phyloP scores from a whole-genome alignment of 2,329 filamentous ascomycete genomes.

The Calycina herbarum region DNA sequence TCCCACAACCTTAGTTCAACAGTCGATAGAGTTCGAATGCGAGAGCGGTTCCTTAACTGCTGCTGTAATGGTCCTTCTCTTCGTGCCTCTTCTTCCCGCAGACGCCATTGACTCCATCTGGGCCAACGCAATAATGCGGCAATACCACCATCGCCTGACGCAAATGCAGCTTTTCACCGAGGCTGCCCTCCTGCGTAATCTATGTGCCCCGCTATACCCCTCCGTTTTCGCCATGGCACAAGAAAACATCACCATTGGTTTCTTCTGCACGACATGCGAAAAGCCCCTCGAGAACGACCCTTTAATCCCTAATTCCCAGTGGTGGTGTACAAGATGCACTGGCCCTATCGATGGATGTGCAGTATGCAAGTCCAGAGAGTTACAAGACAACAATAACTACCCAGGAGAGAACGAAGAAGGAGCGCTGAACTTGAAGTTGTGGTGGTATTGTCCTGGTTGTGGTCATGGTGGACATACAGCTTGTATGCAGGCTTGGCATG shows the following conservation, averaged over 20 bases:
- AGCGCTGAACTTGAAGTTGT: constrained; percentile 37
- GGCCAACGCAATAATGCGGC: constrained; percentile 56
- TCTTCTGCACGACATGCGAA: constrained; percentile 56
- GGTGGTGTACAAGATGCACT: constrained; percentile 62
- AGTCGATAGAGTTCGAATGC: constrained; percentile 57
- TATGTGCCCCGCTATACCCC: constrained; percentile 55
- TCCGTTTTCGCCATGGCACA: constrained; percentile 55
- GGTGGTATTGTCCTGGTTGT: constrained; percentile 66
- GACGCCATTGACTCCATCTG: constrained; percentile 56
- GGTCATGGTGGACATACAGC: constrained; percentile 62
- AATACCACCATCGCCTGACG: constrained; percentile 61
- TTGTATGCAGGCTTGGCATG: constrained; percentile 61
- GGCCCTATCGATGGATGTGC: constrained; percentile 56
- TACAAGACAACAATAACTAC: constrained; percentile 15
- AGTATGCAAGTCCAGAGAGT: constrained; percentile 52
- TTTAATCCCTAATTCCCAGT: constrained; percentile 41
- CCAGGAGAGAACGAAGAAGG: constrained; percentile 4
- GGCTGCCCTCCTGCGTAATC: constrained; percentile 60
- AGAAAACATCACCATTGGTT: constrained; percentile 53
- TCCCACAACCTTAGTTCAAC: constrained; percentile 54
- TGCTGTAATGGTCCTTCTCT: constrained; percentile 59
- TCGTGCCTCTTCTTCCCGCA: constrained; percentile 57
- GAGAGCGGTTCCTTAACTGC: constrained; percentile 58
- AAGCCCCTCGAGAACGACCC: constrained; percentile 50
- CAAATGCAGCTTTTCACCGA: constrained; percentile 60